Conservation (phyloP, 192 early-diverging fungal species). For the Coemansia sp. region DNA sequence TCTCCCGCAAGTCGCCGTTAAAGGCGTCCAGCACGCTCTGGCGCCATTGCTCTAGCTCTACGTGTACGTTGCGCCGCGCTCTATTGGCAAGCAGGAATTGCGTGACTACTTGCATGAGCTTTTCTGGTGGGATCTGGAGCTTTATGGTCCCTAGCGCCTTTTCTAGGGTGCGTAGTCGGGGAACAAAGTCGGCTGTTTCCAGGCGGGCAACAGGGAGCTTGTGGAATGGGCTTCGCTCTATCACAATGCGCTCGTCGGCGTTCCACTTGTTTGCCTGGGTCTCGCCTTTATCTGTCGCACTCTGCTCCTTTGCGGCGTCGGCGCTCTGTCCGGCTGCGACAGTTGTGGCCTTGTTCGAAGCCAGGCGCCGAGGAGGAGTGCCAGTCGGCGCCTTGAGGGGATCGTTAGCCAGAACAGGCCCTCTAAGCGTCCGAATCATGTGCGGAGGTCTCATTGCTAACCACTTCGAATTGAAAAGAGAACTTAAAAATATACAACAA, state of each 20-base stretch:
- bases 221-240: not conserved
- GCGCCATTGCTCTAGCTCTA: conserved; percentile 33
- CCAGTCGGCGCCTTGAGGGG: too few relatives aligned
- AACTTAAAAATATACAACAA: not conserved
- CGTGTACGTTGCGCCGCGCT: not conserved
- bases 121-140: not conserved
- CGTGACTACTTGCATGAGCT: conserved; percentile 15
- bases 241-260: not conserved
- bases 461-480: too few relatives aligned
- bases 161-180: conserved; percentile 7
- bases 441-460: not conserved
- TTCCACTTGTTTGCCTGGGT: not conserved
- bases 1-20: conserved; percentile 10
- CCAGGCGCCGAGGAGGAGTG: not conserved
- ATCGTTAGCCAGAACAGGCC: too few relatives aligned
- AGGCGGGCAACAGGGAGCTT: not conserved
- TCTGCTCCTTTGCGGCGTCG: not conserved
- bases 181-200: not conserved
- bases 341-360: not conserved
- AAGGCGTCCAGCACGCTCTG: conserved; percentile 18
- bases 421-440: not conserved
- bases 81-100: conserved; percentile 17
- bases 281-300: not conserved
- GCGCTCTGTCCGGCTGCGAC: not conserved
- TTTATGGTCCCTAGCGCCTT: conserved; percentile 7